A percentile compares a stretch with the other conserved stretches of the same genome.
Evolutionary conservation across 129 eudicot species (phyloP).

Genomic region (Erigeron canadensis): DNA sequence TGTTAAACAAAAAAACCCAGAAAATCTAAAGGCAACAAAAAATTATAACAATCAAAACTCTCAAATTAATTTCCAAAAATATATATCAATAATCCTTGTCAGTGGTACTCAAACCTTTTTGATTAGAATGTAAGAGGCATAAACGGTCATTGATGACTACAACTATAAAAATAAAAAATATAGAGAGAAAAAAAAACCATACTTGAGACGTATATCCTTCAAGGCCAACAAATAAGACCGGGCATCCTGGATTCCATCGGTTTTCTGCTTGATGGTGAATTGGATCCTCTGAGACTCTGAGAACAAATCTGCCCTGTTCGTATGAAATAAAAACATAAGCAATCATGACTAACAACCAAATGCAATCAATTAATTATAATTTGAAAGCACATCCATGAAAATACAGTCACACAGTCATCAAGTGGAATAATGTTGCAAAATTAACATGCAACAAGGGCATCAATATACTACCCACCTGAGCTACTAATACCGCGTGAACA

Average conservation of each 20-base stretch:
- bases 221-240: slow-evolving; percentile 62
- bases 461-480: not conserved
- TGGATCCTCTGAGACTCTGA: slow-evolving; percentile 82
- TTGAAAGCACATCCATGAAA: slow-evolving; percentile 16
- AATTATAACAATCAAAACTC: not conserved
- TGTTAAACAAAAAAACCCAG: not conserved
- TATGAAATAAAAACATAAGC: not conserved
- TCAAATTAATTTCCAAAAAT: not conserved
- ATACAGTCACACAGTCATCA: not conserved
- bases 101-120: too few relatives aligned
- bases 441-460: not conserved
- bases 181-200: slow-evolving; percentile 10
- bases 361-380: not conserved
- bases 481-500: not conserved
- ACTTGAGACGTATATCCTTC: slow-evolving; percentile 87
- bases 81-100: not conserved
- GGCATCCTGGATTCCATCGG: slow-evolving; percentile 76
- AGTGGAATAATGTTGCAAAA: not conserved
- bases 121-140: not conserved
- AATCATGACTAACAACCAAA: not conserved
- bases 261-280: slow-evolving; percentile 62
- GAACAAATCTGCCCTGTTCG: slow-evolving; percentile 71
- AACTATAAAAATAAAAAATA: too few relatives aligned
- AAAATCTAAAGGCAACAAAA: not conserved
- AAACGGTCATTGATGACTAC: not conserved